phyloP scores from a whole-genome alignment of 2,329 filamentous ascomycete species.

The Ceratocystis cubensis region DNA sequence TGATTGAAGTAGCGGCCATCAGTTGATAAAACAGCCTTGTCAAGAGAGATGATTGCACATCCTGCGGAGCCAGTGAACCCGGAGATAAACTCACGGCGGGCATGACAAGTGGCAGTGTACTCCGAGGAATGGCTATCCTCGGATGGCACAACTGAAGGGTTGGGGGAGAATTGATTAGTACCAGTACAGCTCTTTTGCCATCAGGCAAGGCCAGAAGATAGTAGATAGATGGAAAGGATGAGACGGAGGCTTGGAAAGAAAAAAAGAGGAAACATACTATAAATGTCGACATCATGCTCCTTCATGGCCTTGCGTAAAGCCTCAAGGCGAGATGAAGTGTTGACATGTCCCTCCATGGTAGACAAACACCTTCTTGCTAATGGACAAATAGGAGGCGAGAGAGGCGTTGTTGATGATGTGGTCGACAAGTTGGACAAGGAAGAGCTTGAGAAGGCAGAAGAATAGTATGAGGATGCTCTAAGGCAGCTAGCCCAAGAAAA shows the following conservation, averaged over 20 bases:
- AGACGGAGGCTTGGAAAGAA: slow-evolving; percentile 24
- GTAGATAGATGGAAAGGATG: not conserved
- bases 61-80: slow-evolving; percentile 94
- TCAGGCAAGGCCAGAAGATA: not conserved
- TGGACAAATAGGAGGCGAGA: not conserved
- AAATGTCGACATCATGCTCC: slow-evolving; percentile 75
- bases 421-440: not conserved
- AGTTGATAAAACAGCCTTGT: slow-evolving; percentile 81
- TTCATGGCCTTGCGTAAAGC: slow-evolving; percentile 77
- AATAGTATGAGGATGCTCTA: not conserved
- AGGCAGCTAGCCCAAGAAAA: not conserved
- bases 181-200: slow-evolving; percentile 4
- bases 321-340: slow-evolving; percentile 60
- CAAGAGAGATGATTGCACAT: slow-evolving; percentile 73
- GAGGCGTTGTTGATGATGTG: not conserved
- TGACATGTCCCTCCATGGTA: slow-evolving; percentile 29
- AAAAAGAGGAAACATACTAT: slow-evolving; percentile 46
- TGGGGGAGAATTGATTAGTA: slow-evolving; percentile 23
- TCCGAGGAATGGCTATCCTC: slow-evolving; percentile 97
- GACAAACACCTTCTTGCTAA: slow-evolving; percentile 3
- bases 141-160: slow-evolving; percentile 67
- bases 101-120: slow-evolving; percentile 95
- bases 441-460: not conserved
- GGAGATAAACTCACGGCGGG: slow-evolving; percentile 76
- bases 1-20: slow-evolving; percentile 98